Conservation (phyloP, 192 early-diverging fungal species). For the Pecoramyces ruminantium region DNA sequence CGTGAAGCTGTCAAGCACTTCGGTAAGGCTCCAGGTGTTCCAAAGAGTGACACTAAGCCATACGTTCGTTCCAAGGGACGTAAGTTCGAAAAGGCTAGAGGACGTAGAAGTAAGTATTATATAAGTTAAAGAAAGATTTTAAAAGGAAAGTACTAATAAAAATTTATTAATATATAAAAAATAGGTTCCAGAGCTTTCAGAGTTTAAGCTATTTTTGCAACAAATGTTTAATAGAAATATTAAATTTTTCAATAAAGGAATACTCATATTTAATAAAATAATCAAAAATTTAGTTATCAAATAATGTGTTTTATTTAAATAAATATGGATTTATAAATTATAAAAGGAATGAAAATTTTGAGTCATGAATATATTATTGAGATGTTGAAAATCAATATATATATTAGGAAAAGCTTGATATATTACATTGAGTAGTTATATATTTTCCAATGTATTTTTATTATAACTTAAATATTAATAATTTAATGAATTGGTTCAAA, state of each 20-base stretch:
- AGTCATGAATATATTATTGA: no score
- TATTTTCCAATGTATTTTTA: no score
- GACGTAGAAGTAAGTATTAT: conserved; percentile 47
- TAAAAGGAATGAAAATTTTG: no score
- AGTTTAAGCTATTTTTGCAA: neutral
- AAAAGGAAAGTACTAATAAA: no score
- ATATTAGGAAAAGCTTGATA: no score
- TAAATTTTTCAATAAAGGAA: neutral
- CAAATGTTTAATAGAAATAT: neutral
- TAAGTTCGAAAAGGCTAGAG: conserved; percentile 99
- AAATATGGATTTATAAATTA: neutral
- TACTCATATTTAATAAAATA: neutral
- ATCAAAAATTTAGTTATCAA: neutral
- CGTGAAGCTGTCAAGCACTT: conserved; percentile 99
- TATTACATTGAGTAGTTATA: no score
- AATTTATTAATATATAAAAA: no score
- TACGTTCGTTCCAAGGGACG: conserved; percentile 97
- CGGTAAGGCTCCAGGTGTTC: conserved; percentile 57
- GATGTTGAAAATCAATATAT: no score
- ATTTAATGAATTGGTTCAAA: no score
- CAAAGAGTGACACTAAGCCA: conserved; percentile 36
- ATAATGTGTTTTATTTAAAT: no score
- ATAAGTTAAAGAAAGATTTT: no score
- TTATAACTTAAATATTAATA: no score
- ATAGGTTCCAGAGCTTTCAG: neutral